Evolutionary conservation across 495 filamentous ascomycete species (phyloP).

Genomic region (Penicillium robsamsonii): DNA sequence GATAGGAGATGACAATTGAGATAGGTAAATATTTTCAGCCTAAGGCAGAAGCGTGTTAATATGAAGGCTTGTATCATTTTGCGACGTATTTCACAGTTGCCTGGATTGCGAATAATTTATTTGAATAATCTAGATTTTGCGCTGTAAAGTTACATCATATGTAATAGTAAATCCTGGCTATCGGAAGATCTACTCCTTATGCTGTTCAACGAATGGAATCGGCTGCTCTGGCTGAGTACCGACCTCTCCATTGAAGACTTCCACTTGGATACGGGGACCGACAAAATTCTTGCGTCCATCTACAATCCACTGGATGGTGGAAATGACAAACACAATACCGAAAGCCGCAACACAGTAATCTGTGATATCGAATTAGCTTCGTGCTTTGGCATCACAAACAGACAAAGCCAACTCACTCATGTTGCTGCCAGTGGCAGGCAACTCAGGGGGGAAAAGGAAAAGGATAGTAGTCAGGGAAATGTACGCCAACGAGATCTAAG

Average conservation of each 20-base stretch:
- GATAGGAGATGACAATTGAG: neutral
- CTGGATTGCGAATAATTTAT: neutral
- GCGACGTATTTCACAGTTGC: neutral
- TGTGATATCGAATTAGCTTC: constrained; percentile 22
- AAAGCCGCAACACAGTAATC: constrained; percentile 72
- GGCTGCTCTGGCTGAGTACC: constrained; percentile 18
- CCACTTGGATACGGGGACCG: constrained; percentile 56
- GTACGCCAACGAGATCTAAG: constrained; percentile 61
- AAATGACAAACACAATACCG: constrained; percentile 64
- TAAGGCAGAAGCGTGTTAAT: neutral
- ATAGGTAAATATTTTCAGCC: neutral
- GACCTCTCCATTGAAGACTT: constrained; percentile 34
- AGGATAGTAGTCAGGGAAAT: constrained; percentile 67
- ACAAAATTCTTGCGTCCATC: constrained; percentile 71
- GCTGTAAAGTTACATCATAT: neutral
- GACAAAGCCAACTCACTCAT: constrained; percentile 57
- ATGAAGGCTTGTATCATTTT: neutral
- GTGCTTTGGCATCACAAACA: neutral
- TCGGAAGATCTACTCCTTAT: constrained; percentile 12
- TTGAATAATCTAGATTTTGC: neutral
- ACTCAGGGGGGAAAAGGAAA: constrained; percentile 68
- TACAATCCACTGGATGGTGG: constrained; percentile 65
- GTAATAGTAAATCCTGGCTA: neutral
- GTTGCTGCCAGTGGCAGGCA: constrained; percentile 64
- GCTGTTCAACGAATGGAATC: constrained; percentile 21